Evolutionary conservation across 345 rosid genomes (phyloP).

Genomic region (Lepidium sativum): DNA sequence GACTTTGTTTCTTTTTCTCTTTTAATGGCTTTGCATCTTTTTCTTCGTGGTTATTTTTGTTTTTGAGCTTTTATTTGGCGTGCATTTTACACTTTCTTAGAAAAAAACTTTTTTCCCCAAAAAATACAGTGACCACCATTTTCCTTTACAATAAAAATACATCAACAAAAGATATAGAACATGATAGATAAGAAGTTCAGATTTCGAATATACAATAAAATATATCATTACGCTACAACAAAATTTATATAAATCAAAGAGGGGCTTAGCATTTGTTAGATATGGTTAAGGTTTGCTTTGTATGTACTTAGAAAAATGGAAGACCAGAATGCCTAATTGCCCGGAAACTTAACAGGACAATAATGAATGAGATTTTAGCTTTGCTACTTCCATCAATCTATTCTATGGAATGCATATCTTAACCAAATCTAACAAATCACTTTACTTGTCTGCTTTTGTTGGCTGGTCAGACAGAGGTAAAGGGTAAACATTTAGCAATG

Average conservation of each 20-base stretch:
- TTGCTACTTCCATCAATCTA: too few relatives aligned
- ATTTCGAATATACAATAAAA: neutral
- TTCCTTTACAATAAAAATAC: neutral
- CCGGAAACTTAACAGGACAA: too few relatives aligned
- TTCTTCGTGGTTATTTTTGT: neutral
- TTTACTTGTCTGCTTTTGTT: too few relatives aligned
- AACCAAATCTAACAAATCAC: too few relatives aligned
- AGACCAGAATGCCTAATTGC: too few relatives aligned
- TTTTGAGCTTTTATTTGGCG: conserved; percentile 4
- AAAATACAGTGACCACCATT: neutral
- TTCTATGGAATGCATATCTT: too few relatives aligned
- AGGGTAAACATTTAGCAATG: too few relatives aligned
- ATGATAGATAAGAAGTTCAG: neutral
- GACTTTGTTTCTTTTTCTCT: conserved; percentile 2
- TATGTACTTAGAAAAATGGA: too few relatives aligned
- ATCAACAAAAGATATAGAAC: neutral
- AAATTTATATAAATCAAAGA: neutral
- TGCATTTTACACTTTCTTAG: neutral
- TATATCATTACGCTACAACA: neutral
- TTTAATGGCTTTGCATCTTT: neutral
- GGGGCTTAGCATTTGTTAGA: neutral
- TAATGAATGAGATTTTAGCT: too few relatives aligned
- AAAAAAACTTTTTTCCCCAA: neutral
- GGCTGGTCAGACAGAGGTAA: too few relatives aligned
- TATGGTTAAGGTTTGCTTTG: neutral